These are phyloP conservation scores for Flaveria bidentis DNA, from an alignment of 129 eudicot species.

Conservation along the genomic window DNA sequence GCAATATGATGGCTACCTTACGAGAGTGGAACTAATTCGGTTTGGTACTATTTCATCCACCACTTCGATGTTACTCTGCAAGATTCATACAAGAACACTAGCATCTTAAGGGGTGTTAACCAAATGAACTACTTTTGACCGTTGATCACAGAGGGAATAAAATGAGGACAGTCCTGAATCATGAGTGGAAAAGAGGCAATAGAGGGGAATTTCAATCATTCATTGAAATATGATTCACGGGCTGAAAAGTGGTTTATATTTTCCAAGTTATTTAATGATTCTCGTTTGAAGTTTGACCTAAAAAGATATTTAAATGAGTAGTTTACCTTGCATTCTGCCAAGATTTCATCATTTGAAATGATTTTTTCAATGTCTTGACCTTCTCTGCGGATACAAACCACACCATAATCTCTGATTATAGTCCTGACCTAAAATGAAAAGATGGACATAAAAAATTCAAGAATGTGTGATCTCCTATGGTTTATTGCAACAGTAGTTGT, in stretches of 20 bases:
- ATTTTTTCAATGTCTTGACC: conserved; percentile 80
- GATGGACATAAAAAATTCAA: conserved; percentile 11
- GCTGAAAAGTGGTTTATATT: not conserved
- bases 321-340: conserved; percentile 63
- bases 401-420: conserved; percentile 81
- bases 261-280: not conserved
- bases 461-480: not conserved
- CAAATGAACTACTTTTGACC: not conserved
- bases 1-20: conserved; percentile 49
- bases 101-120: not conserved
- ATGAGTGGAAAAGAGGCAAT: too few species aligned
- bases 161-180: not conserved
- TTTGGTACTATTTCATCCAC: conserved; percentile 87
- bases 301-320: not conserved
- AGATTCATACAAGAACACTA: not conserved
- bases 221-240: not conserved
- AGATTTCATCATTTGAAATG: conserved; percentile 49
- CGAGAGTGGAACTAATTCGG: conserved; percentile 79
- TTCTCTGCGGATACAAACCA: conserved; percentile 85
- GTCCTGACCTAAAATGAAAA: conserved; percentile 49
- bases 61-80: conserved; percentile 72
- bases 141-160: not conserved
- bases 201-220: not conserved
- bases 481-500: not conserved
- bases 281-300: not conserved